A percentile compares a stretch with the other conserved stretches of the same genome.
Conservation (phyloP, 140 eudicot species). For the Cichorium intybus region DNA sequence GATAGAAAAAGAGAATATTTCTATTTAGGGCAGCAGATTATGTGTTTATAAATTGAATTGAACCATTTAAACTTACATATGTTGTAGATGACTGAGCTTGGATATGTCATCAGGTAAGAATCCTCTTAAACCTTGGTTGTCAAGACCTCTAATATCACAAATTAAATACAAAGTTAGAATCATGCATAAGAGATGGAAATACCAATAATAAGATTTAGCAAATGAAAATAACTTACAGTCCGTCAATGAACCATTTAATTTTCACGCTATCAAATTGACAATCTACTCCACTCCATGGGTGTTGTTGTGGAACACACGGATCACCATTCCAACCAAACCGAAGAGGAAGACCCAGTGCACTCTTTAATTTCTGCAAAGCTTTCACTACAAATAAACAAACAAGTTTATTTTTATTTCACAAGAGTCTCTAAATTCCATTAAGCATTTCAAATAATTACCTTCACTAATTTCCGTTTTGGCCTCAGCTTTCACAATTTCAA, state of each 20-base stretch:
- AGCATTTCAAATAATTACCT: slow-evolving; percentile 42
- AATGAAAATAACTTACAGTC: slow-evolving; percentile 55
- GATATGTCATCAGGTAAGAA: slow-evolving; percentile 73
- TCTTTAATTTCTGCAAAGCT: slow-evolving; percentile 75
- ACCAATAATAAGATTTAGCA: not conserved
- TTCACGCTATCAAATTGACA: slow-evolving; percentile 65
- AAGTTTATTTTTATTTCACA: not conserved
- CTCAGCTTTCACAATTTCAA: slow-evolving; percentile 75
- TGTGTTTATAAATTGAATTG: not conserved
- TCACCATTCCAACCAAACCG: slow-evolving; percentile 99
- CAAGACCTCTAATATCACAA: slow-evolving; percentile 69
- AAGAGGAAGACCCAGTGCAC: slow-evolving; percentile 85
- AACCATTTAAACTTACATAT: slow-evolving; percentile 57
- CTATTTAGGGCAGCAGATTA: not conserved
- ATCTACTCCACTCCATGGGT: slow-evolving; percentile 99
- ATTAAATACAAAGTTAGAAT: slow-evolving; percentile 3
- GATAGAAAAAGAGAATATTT: not conserved
- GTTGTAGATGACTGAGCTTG: slow-evolving; percentile 66
- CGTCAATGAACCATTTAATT: slow-evolving; percentile 91
- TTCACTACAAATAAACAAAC: slow-evolving; percentile 45
- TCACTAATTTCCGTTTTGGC: slow-evolving; percentile 73
- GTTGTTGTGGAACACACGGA: slow-evolving; percentile 98
- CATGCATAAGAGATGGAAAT: not conserved
- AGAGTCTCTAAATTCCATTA: not conserved
- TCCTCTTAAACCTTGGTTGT: slow-evolving; percentile 90